A percentile compares a stretch with the other conserved stretches of the same genome.
phyloP scores from a whole-genome alignment of 345 rosid species.

The Gossypium turneri region DNA sequence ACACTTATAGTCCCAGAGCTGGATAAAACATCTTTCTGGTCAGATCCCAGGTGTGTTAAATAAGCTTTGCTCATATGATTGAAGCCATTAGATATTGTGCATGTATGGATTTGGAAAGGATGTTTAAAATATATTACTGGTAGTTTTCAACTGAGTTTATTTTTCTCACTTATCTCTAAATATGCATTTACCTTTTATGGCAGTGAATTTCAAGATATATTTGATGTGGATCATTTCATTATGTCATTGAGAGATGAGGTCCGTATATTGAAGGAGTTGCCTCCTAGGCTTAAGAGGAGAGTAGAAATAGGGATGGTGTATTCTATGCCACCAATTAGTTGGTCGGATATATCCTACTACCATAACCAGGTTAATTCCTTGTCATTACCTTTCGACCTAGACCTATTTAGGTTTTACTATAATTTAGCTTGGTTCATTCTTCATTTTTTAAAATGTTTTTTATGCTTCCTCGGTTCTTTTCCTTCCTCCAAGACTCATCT shows the following conservation, averaged over 20 bases:
- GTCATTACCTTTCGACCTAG: neutral
- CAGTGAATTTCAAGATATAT: slow-evolving; percentile 87
- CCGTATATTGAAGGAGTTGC: slow-evolving; percentile 73
- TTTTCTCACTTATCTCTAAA: neutral
- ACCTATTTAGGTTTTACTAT: neutral
- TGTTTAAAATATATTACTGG: neutral
- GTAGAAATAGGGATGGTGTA: slow-evolving; percentile 55
- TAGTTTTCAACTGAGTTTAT: neutral
- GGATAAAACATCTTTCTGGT: slow-evolving; percentile 85
- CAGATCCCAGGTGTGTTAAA: slow-evolving; percentile 70
- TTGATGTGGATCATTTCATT: slow-evolving; percentile 80
- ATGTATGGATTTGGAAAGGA: neutral
- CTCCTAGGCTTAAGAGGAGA: slow-evolving; percentile 68
- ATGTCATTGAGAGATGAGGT: slow-evolving; percentile 82
- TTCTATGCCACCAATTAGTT: slow-evolving; percentile 79
- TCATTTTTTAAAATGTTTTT: neutral
- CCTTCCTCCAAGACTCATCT: neutral
- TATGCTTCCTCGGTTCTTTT: neutral
- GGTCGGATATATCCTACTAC: slow-evolving; percentile 87
- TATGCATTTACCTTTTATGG: slow-evolving; percentile 13
- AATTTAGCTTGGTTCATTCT: neutral
- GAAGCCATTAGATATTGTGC: neutral
- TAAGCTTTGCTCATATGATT: neutral
- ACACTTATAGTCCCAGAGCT: slow-evolving; percentile 88
- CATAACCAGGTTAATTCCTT: slow-evolving; percentile 46